A percentile compares a stretch with the other conserved stretches of the same genome.
These are phyloP conservation scores for Jacaranda mimosifolia DNA, from an alignment of 257 asterid species.

Conservation along the genomic window DNA sequence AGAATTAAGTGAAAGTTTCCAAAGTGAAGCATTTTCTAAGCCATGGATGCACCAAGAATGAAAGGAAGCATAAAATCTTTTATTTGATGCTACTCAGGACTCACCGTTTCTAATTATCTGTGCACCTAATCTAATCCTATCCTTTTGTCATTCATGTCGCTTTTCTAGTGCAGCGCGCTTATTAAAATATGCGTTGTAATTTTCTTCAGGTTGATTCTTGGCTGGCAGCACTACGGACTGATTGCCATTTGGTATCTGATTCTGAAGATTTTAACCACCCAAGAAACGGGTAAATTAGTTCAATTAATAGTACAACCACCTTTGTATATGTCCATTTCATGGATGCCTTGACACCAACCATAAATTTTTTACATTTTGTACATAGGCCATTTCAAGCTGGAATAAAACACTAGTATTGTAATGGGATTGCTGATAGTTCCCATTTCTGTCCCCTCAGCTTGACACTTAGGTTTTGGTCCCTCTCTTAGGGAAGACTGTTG, in stretches of 20 bases:
- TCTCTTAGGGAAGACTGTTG: no score
- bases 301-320: not conserved
- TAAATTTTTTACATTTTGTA: conserved; percentile 20
- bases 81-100: not conserved
- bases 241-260: conserved; percentile 53
- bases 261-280: conserved; percentile 36
- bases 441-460: no score
- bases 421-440: not conserved
- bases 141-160: not conserved
- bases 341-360: not conserved
- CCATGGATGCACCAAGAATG: no score
- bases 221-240: conserved; percentile 64
- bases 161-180: not conserved
- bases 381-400: conserved; percentile 29
- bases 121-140: no score
- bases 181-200: not conserved
- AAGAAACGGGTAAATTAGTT: conserved; percentile 28
- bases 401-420: not conserved
- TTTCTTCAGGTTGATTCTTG: conserved; percentile 77
- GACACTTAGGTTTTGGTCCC: no score
- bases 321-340: conserved; percentile 27
- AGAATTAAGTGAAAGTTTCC: no score
- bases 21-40: no score
- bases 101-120: not conserved
- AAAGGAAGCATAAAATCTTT: no score